Evolutionary conservation across 768 basidiomycete species (phyloP).

Genomic region (Imleria badia): DNA sequence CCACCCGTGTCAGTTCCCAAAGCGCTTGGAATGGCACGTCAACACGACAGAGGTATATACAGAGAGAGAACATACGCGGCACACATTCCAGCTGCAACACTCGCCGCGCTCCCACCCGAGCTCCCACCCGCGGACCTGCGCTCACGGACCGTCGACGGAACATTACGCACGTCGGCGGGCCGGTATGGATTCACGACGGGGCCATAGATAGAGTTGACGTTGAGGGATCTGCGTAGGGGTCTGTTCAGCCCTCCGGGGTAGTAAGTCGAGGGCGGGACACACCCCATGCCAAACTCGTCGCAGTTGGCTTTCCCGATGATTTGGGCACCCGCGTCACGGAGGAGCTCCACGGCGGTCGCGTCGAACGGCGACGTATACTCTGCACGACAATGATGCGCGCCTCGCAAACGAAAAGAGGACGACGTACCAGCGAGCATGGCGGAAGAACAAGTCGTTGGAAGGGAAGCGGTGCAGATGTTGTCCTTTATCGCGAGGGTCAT

Average conservation of each 20-base stretch:
- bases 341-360: constrained; percentile 74
- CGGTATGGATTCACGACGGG: constrained; percentile 77
- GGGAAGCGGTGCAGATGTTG: constrained; percentile 69
- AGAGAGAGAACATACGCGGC: constrained; percentile 61
- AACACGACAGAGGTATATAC: background rate
- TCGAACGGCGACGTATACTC: constrained; percentile 81
- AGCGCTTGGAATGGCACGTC: constrained; percentile 51
- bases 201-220: constrained; percentile 70
- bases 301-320: constrained; percentile 91
- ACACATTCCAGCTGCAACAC: constrained; percentile 83
- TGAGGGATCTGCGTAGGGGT: constrained; percentile 59
- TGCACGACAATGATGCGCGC: constrained; percentile 26
- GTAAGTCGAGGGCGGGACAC: constrained; percentile 20
- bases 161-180: constrained; percentile 12
- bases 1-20: constrained; percentile 95
- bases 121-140: constrained; percentile 83
- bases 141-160: constrained; percentile 33
- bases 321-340: constrained; percentile 60
- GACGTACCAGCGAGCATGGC: constrained; percentile 62
- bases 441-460: constrained; percentile 80
- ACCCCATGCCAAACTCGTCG: constrained; percentile 99
- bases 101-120: constrained; percentile 93
- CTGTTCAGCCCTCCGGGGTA: background rate
- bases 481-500: constrained; percentile 77
- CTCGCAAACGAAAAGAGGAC: background rate